These are phyloP conservation scores for Aotearoamyces nothofagi DNA, from an alignment of 2,329 filamentous ascomycete species.

Conservation along the genomic window DNA sequence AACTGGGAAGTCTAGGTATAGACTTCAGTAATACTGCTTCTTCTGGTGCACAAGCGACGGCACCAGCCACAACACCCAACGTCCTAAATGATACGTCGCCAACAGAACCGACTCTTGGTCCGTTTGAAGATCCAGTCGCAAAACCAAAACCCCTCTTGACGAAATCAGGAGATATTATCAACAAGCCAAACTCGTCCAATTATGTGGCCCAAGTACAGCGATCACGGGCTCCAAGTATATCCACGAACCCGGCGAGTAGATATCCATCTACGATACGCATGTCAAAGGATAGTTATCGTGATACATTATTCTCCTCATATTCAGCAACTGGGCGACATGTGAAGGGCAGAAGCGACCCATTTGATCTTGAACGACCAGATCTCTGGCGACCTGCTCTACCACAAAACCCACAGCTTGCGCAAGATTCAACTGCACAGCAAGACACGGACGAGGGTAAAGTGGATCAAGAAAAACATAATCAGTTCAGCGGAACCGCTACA, in stretches of 20 bases:
- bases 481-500: too few relatives aligned
- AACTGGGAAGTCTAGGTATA: constrained; percentile 13
- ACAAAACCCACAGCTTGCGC: constrained; percentile 4
- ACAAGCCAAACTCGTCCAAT: too few relatives aligned
- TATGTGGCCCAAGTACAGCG: not conserved
- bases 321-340: constrained; percentile 29
- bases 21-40: too few relatives aligned
- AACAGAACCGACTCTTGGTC: not conserved
- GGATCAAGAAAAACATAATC: too few relatives aligned
- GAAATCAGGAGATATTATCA: too few relatives aligned
- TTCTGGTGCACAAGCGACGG: constrained; percentile 14
- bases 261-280: constrained; percentile 16
- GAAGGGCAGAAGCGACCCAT: constrained; percentile 48
- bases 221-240: constrained; percentile 6
- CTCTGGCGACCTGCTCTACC: too few relatives aligned
- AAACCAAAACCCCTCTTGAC: too few relatives aligned
- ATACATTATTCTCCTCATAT: constrained; percentile 24
- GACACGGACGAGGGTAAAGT: too few relatives aligned
- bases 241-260: constrained; percentile 8
- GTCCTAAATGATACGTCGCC: constrained; percentile 1
- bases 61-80: constrained; percentile 11
- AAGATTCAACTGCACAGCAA: not conserved
- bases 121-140: not conserved
- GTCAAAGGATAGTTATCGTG: constrained; percentile 19
- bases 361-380: constrained; percentile 44